Conservation (phyloP, 2,329 filamentous ascomycete species). For the Ambrosiella beaveri region DNA sequence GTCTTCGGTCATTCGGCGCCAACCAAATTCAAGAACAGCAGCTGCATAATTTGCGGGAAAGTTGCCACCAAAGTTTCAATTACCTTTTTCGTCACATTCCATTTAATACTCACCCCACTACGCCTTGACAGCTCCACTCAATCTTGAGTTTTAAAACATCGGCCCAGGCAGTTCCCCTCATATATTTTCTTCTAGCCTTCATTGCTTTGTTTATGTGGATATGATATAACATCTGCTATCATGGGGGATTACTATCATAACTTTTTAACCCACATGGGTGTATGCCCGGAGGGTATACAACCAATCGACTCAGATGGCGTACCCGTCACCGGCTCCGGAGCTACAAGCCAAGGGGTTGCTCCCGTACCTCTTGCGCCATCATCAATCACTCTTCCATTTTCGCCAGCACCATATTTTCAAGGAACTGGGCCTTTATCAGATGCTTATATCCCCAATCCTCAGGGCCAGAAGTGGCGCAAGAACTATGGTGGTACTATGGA, state of each 20-base stretch:
- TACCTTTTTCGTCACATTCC: too few relatives aligned
- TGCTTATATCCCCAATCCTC: neutral
- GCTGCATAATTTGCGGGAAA: too few relatives aligned
- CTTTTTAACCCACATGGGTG: too few relatives aligned
- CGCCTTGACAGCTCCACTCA: neutral
- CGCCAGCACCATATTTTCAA: constrained; percentile 16
- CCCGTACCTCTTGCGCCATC: constrained; percentile 17
- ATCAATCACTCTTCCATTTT: constrained; percentile 34
- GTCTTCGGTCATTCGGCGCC: too few relatives aligned
- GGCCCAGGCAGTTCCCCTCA: too few relatives aligned
- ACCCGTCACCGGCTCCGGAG: constrained; percentile 19
- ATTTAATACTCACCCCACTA: neutral
- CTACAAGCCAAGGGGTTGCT: constrained; percentile 12
- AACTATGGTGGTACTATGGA: constrained; percentile 33
- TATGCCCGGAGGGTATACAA: neutral
- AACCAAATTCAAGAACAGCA: too few relatives aligned
- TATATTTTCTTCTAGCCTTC: too few relatives aligned
- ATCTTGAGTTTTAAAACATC: neutral
- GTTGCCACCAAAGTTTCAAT: too few relatives aligned
- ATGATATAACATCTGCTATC: too few relatives aligned
- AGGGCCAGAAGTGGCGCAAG: constrained; percentile 27
- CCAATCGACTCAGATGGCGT: constrained; percentile 23
- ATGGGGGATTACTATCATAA: too few relatives aligned
- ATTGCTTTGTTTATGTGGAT: too few relatives aligned
- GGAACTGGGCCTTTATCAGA: neutral